phyloP scores from a whole-genome alignment of 1,284 basidiomycete genomes.

The Trichosporon faecale region DNA sequence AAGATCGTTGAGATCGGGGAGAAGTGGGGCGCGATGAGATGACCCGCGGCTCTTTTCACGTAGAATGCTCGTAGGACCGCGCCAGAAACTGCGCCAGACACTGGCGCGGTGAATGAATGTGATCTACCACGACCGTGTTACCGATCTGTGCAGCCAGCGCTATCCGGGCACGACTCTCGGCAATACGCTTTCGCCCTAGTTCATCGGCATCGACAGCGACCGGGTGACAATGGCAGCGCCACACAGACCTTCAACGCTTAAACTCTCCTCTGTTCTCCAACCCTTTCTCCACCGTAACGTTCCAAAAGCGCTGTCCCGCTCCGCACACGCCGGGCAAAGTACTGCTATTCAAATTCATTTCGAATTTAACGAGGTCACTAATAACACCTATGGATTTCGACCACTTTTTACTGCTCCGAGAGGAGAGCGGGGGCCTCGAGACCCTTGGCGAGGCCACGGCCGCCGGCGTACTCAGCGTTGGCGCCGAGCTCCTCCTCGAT shows the following conservation, averaged over 20 bases:
- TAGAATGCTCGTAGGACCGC: too few species aligned
- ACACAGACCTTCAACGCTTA: not conserved
- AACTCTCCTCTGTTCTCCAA: too few species aligned
- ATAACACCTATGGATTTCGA: not conserved
- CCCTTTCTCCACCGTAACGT: not conserved
- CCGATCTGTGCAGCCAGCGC: not conserved
- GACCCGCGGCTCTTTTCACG: not conserved
- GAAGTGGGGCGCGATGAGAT: conserved; percentile 60
- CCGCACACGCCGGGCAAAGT: not conserved
- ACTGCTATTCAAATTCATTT: conserved; percentile 11
- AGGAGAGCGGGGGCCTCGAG: conserved; percentile 65
- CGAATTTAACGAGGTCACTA: conserved; percentile 7
- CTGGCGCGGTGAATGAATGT: not conserved
- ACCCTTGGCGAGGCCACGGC: conserved; percentile 75
- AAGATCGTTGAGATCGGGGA: conserved; percentile 73
- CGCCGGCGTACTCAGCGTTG: conserved; percentile 69
- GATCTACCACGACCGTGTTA: too few species aligned
- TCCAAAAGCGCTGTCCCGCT: not conserved
- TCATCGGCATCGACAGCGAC: not conserved
- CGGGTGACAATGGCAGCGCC: too few species aligned
- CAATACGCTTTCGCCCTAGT: not conserved
- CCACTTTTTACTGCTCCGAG: conserved; percentile 28
- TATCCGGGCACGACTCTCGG: not conserved
- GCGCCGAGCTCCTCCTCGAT: conserved; percentile 80
- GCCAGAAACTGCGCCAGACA: too few species aligned